Evolutionary conservation across 192 early-diverging fungal genomes (phyloP).

Genomic region (Backusella tarrabulga): DNA sequence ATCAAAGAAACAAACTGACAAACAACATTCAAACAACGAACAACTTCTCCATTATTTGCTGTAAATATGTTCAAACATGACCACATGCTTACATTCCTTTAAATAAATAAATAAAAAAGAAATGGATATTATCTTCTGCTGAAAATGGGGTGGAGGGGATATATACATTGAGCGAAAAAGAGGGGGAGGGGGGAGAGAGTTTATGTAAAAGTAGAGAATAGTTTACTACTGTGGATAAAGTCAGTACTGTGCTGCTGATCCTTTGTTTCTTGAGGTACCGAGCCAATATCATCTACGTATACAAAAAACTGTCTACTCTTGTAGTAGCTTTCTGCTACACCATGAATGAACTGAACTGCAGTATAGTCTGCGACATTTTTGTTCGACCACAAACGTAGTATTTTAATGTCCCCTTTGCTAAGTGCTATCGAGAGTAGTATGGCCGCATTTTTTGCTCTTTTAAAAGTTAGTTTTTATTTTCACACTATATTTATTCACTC

Average conservation of each 20-base stretch:
- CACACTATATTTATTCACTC: background rate
- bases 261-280: background rate
- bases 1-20: background rate
- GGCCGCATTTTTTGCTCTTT: background rate
- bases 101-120: background rate
- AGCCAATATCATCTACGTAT: background rate
- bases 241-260: background rate
- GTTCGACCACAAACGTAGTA: background rate
- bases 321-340: background rate
- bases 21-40: too few relatives aligned
- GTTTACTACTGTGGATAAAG: background rate
- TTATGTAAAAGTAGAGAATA: background rate
- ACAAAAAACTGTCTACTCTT: background rate
- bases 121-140: background rate
- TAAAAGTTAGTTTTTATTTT: background rate
- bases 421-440: background rate
- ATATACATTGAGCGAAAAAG: background rate
- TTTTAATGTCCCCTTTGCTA: background rate
- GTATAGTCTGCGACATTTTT: background rate
- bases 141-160: background rate
- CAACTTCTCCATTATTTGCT: background rate
- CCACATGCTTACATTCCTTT: background rate
- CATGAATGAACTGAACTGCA: background rate
- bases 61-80: background rate
- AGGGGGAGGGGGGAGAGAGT: background rate